These are phyloP conservation scores for Pseudopithomyces chartarum DNA, from an alignment of 2,329 filamentous ascomycete species.

Conservation along the genomic window DNA sequence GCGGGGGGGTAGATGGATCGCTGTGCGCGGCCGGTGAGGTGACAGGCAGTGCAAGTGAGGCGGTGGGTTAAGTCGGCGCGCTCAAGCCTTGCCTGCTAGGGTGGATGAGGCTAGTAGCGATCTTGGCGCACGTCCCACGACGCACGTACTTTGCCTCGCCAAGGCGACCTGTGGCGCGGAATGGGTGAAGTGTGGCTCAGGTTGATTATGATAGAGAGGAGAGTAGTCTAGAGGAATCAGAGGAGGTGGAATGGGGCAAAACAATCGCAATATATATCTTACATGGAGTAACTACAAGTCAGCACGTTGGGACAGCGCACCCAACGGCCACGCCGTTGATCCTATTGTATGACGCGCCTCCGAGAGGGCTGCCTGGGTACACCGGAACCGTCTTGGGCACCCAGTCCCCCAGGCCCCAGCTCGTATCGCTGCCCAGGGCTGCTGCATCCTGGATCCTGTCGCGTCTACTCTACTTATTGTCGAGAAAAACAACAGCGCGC, in stretches of 20 bases:
- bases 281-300: background rate
- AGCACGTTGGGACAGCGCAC: background rate
- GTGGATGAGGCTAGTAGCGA: constrained; percentile 4
- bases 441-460: background rate
- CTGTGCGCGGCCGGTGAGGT: constrained; percentile 10
- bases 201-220: background rate
- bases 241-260: too few relatives aligned
- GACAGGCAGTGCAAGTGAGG: constrained; percentile 2
- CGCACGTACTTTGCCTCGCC: background rate
- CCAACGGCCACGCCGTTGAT: background rate
- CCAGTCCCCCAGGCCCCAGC: too few relatives aligned
- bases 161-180: background rate
- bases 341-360: background rate
- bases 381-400: constrained; percentile 3
- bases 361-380: background rate
- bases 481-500: too few relatives aligned
- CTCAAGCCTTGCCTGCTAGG: background rate
- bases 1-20: constrained; percentile 5
- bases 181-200: too few relatives aligned
- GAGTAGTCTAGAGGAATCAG: background rate
- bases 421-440: background rate
- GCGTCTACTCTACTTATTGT: too few relatives aligned
- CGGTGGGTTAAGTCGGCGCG: background rate
- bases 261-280: too few relatives aligned
- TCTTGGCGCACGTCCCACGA: constrained; percentile 6